These are phyloP conservation scores for Phialophora expanda DNA, from an alignment of 2,329 filamentous ascomycete genomes.

Conservation along the genomic window DNA sequence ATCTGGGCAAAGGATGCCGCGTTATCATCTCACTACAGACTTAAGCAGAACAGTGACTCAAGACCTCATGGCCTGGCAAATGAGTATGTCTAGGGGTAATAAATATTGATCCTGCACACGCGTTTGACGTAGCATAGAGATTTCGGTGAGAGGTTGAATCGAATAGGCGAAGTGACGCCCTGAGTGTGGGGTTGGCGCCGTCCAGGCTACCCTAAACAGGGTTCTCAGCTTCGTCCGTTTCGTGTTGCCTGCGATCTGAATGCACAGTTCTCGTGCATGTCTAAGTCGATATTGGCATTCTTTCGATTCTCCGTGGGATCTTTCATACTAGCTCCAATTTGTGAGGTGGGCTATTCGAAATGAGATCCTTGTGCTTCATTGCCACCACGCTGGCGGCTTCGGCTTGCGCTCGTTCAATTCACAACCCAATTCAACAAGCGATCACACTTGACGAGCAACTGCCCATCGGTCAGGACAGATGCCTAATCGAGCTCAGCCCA, in stretches of 20 bases:
- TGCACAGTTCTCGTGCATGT: neutral
- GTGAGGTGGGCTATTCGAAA: conserved; percentile 28
- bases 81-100: neutral
- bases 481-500: conserved; percentile 81
- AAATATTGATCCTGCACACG: neutral
- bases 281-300: neutral
- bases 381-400: conserved; percentile 46
- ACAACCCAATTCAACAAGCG: conserved; percentile 41
- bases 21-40: neutral
- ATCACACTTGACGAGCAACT: conserved; percentile 31
- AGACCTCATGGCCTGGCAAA: neutral
- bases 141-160: neutral
- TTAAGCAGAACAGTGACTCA: neutral
- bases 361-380: conserved; percentile 46
- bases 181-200: neutral
- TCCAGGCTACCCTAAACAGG: neutral
- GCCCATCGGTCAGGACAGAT: conserved; percentile 56
- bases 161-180: neutral
- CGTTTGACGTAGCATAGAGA: neutral
- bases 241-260: conserved; percentile 1
- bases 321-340: neutral
- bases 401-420: conserved; percentile 42
- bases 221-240: neutral
- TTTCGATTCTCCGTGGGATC: neutral
- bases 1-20: neutral